Evolutionary conservation across 768 basidiomycete genomes (phyloP).

Genomic region (Suillus fuscotomentosus): DNA sequence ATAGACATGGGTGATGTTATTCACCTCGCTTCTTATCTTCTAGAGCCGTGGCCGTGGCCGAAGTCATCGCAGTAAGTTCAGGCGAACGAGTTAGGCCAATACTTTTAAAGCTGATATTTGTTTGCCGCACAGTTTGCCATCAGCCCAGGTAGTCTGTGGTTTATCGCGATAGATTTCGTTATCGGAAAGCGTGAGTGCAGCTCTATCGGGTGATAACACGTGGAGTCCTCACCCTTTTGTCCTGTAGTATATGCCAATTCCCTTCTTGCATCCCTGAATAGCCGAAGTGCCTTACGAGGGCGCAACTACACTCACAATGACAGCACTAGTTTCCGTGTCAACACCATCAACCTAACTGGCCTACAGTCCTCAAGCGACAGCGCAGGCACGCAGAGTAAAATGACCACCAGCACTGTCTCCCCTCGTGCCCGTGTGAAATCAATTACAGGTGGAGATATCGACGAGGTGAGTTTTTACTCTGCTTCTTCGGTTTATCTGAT

Average conservation of each 20-base stretch:
- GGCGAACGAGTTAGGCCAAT: neutral
- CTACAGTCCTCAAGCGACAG: constrained; percentile 2
- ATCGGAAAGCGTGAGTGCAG: constrained; percentile 43
- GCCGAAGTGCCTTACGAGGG: constrained; percentile 34
- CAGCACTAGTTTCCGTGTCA: constrained; percentile 7
- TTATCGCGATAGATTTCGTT: constrained; percentile 47
- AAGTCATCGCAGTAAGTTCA: constrained; percentile 19
- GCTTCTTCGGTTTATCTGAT: neutral
- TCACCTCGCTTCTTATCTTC: neutral
- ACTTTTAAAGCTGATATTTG: neutral
- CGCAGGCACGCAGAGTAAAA: neutral
- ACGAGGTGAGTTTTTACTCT: neutral
- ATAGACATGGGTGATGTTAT: neutral
- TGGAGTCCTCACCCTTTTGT: neutral
- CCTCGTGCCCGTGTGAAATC: neutral
- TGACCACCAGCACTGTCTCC: neutral
- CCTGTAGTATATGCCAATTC: constrained; percentile 46
- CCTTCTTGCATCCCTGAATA: constrained; percentile 43
- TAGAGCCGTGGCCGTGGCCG: constrained; percentile 20
- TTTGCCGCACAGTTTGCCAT: constrained; percentile 33
- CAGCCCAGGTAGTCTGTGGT: constrained; percentile 44
- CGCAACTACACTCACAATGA: constrained; percentile 2
- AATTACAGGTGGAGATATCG: neutral
- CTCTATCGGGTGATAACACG: neutral
- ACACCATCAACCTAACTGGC: neutral